Evolutionary conservation across 176 grass and related monocot genomes (phyloP).

Genomic region (Saccharum spontaneum): DNA sequence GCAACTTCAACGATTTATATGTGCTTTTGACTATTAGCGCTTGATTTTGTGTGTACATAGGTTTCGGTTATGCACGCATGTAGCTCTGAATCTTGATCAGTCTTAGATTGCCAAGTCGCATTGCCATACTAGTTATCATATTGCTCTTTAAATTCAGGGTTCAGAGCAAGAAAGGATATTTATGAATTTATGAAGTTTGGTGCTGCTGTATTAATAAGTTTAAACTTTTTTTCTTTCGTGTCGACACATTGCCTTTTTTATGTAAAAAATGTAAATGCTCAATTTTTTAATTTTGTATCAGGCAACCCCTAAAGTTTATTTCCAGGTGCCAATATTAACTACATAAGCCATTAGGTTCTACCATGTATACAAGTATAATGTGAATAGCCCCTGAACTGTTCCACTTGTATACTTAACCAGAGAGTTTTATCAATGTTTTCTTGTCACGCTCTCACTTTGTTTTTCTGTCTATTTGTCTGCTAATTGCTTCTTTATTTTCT

Average conservation of each 20-base stretch:
- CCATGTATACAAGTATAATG: not conserved
- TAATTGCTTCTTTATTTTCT: slow-evolving; percentile 5
- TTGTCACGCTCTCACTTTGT: not conserved
- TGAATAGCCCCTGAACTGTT: not conserved
- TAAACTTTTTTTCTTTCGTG: not conserved
- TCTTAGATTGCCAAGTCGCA: not conserved
- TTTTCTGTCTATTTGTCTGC: not conserved
- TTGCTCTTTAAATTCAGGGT: slow-evolving; percentile 5
- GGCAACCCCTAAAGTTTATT: not conserved
- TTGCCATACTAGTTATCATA: not conserved
- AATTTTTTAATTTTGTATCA: not conserved
- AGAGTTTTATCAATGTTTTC: not conserved
- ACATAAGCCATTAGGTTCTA: not conserved
- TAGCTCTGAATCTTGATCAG: not conserved
- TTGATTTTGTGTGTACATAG: not conserved
- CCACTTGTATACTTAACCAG: not conserved
- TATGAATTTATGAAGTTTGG: not conserved
- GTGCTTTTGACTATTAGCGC: slow-evolving; percentile 1
- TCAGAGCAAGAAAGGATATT: not conserved
- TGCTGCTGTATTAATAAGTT: not conserved
- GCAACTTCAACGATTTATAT: not conserved
- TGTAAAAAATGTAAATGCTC: not conserved
- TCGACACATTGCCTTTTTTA: not conserved
- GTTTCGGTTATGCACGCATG: not conserved
- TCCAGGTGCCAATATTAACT: not conserved